These are phyloP conservation scores for Solanum clarkiae DNA, from an alignment of 257 asterid genomes.

Conservation along the genomic window DNA sequence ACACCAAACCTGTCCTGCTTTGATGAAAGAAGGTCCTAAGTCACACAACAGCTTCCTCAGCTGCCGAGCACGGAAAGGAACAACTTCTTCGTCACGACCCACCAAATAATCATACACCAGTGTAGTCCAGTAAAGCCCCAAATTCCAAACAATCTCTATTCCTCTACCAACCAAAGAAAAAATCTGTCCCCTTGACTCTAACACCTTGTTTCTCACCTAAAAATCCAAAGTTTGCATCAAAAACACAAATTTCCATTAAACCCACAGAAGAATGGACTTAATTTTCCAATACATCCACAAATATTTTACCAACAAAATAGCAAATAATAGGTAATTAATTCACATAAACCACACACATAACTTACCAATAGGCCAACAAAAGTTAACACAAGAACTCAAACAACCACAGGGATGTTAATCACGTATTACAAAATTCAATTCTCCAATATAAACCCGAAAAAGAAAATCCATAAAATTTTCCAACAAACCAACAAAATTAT, in stretches of 20 bases:
- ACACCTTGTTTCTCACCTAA: slow-evolving; percentile 80
- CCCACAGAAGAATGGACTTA: background rate
- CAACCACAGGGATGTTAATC: background rate
- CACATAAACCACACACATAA: background rate
- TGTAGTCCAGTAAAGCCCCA: slow-evolving; percentile 88
- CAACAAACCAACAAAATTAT: background rate
- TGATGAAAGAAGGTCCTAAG: slow-evolving; percentile 96
- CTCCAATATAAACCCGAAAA: background rate
- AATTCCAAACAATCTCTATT: slow-evolving; percentile 86
- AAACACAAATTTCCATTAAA: background rate
- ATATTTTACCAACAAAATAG: background rate
- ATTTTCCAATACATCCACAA: background rate
- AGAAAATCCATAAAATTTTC: background rate
- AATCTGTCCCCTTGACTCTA: slow-evolving; percentile 82
- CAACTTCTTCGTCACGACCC: slow-evolving; percentile 98
- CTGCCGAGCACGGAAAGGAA: slow-evolving; percentile 97
- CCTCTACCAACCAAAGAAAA: slow-evolving; percentile 85
- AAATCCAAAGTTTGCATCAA: background rate
- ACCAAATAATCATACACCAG: slow-evolving; percentile 66
- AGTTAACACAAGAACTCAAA: background rate
- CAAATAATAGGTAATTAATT: background rate
- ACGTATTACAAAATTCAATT: background rate
- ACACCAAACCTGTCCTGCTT: slow-evolving; percentile 95
- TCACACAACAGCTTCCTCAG: slow-evolving; percentile 87
- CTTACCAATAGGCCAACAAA: background rate